These are phyloP conservation scores for Gleditsia sinensis DNA, from an alignment of 306 rosid species.

Conservation along the genomic window DNA sequence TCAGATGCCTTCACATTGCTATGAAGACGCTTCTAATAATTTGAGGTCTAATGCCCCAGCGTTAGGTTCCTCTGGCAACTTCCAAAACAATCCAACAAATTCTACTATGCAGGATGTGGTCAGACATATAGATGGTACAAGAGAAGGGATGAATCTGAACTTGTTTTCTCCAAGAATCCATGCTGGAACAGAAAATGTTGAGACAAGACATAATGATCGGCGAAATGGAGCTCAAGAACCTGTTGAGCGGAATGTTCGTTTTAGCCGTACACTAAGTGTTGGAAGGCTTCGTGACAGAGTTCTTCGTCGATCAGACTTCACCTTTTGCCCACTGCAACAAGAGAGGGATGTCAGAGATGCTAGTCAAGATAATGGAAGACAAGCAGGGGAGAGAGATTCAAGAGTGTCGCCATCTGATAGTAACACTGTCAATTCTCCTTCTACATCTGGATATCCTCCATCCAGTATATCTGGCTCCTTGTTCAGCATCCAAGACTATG, in stretches of 20 bases:
- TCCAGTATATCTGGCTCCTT: constrained; percentile 63
- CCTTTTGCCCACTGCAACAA: constrained; percentile 74
- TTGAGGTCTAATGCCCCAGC: constrained; percentile 43
- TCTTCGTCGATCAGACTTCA: constrained; percentile 82
- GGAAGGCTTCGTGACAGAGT: constrained; percentile 99
- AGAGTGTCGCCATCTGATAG: constrained; percentile 46
- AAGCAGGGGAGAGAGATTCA: constrained; percentile 50
- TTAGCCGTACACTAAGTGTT: constrained; percentile 94
- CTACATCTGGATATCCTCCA: constrained; percentile 54
- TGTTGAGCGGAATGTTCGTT: constrained; percentile 83
- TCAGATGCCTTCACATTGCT: constrained; percentile 42
- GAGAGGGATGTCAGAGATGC: constrained; percentile 71
- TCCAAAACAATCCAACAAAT: constrained; percentile 40
- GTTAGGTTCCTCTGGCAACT: constrained; percentile 40
- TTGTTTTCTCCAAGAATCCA: constrained; percentile 53
- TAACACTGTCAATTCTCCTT: constrained; percentile 46
- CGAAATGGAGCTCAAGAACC: constrained; percentile 80
- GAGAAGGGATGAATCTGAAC: constrained; percentile 50
- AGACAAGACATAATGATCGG: constrained; percentile 63
- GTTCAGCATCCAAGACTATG: constrained; percentile 70
- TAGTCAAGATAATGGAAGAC: constrained; percentile 52
- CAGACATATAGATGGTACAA: constrained; percentile 42
- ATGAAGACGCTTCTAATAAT: constrained; percentile 51
- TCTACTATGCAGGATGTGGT: constrained; percentile 48
- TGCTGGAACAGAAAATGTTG: constrained; percentile 52